Base-by-base conservation (phyloP, 768 basidiomycete species). In the Calvatia gigantea region DNA sequence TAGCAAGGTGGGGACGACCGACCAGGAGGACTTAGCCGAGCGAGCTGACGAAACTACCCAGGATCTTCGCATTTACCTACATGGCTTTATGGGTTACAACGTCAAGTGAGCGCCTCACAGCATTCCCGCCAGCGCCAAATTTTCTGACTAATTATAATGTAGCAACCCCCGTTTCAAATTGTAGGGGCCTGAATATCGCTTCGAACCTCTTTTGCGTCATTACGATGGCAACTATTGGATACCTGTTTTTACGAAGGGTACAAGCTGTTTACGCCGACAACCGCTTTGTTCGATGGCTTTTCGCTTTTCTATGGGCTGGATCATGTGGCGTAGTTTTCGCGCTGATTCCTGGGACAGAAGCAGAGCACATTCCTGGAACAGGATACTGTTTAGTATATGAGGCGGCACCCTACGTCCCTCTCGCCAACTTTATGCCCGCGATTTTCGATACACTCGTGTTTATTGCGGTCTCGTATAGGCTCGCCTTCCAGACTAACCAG, bases 361-460 rank as follows among this genome's bases (percentile, higher is more conserved):
- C 15, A 63, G 57, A 1, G 54, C 15, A 1, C 60, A 67, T 39
- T 61, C 75, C 68, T 5, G 60, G 67, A 4, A 74, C 72, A 4
- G 44, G 61, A 6, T 65, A 70, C 29, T 75, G 73, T 51, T 58
- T 64, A 2, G 60, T 58, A 15, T 62, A 65, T 9, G 50, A 43
- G 6, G 44, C 73, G 21, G 54, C 64, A 39, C 49, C 45, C 2
- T 69, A 62, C 54, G 60, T 64, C 5, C 61, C 62, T 15, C 65
- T 62, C 1, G 60, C 63, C 1, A 45, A 62, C 0, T 63, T 73
- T 35, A 57, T 60, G 2, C 59, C 65, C 2, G 45, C 68, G 2
- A 37, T 65, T 38, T 65, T 65, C 46, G 70, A 71, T 47, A 67
- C 70, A 0, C 63, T 65, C 15, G 65, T 75, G 12, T 73, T 72